Conservation (phyloP, 371 early-diverging fungal genomes). For the Mucor indicus region DNA sequence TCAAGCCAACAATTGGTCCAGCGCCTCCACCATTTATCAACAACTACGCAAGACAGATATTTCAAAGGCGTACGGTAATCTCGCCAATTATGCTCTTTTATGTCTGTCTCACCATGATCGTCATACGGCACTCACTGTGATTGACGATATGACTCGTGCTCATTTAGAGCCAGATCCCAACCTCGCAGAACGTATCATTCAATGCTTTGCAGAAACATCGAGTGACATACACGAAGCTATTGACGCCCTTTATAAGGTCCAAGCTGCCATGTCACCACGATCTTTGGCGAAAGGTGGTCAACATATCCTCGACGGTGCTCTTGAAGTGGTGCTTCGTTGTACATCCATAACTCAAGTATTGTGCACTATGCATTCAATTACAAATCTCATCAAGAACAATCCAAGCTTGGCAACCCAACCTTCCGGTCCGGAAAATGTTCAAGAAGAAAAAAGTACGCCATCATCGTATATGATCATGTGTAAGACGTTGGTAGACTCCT, state of each 20-base stretch:
- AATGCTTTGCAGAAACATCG: conserved; percentile 14
- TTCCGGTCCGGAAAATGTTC: neutral
- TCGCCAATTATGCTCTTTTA: conserved; percentile 45
- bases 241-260: conserved; percentile 20
- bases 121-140: conserved; percentile 19
- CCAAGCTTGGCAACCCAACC: neutral
- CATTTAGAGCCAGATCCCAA: conserved; percentile 42
- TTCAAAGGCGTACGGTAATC: conserved; percentile 42
- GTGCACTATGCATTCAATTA: conserved; percentile 1
- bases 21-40: conserved; percentile 29
- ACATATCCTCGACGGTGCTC: conserved; percentile 16
- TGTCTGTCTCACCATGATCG: conserved; percentile 26
- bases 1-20: conserved; percentile 18
- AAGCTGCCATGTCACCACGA: conserved; percentile 25
- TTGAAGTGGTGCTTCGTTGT: conserved; percentile 4
- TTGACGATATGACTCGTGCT: conserved; percentile 35
- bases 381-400: neutral
- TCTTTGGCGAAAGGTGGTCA: conserved; percentile 19
- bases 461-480: conserved; percentile 3
- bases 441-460: neutral
- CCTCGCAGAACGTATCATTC: conserved; percentile 30
- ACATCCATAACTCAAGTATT: conserved; percentile 2
- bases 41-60: conserved; percentile 36
- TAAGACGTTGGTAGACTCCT: conserved; percentile 2
- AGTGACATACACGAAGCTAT: conserved; percentile 23